These are phyloP conservation scores for Vanderwaltozyma polyspora DNA, from an alignment of 805 yeast species.

Conservation along the genomic window DNA sequence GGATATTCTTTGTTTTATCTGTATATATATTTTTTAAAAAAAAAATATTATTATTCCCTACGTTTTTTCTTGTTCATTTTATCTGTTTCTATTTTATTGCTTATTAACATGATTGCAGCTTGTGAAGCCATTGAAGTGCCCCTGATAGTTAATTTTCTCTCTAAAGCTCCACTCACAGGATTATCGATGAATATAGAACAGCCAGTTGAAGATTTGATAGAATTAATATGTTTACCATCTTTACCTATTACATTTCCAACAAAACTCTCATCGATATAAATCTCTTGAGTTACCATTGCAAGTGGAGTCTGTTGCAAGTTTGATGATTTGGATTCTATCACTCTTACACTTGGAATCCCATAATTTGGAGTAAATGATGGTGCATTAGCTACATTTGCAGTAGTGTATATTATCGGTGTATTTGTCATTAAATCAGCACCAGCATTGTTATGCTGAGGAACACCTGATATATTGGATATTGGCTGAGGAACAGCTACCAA, in stretches of 20 bases:
- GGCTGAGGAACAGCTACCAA: slow-evolving; percentile 6
- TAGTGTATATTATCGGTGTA: slow-evolving; percentile 9
- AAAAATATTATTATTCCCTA: not conserved
- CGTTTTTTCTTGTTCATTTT: slow-evolving; percentile 33
- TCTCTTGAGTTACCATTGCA: slow-evolving; percentile 46
- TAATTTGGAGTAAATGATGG: slow-evolving; percentile 18
- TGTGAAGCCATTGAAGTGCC: slow-evolving; percentile 62
- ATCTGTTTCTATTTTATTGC: slow-evolving; percentile 60
- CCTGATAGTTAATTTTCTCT: slow-evolving; percentile 54
- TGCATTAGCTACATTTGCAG: slow-evolving; percentile 20
- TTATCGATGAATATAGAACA: slow-evolving; percentile 63
- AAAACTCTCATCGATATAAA: slow-evolving; percentile 62
- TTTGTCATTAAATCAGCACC: not conserved
- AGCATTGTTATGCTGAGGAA: not conserved
- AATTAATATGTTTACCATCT: slow-evolving; percentile 73
- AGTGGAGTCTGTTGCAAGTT: slow-evolving; percentile 13
- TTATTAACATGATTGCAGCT: slow-evolving; percentile 59
- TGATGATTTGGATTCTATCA: not conserved
- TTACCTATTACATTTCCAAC: slow-evolving; percentile 82
- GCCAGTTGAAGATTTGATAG: slow-evolving; percentile 64
- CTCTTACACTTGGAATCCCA: slow-evolving; percentile 15
- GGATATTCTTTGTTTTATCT: not conserved
- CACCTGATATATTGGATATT: not conserved
- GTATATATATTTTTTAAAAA: too few relatives aligned
- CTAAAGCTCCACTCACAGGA: slow-evolving; percentile 40